A percentile compares a stretch with the other conserved stretches of the same genome.
These are phyloP conservation scores for Oleoguttula mirabilis DNA, from an alignment of 495 filamentous ascomycete species.

Conservation along the genomic window DNA sequence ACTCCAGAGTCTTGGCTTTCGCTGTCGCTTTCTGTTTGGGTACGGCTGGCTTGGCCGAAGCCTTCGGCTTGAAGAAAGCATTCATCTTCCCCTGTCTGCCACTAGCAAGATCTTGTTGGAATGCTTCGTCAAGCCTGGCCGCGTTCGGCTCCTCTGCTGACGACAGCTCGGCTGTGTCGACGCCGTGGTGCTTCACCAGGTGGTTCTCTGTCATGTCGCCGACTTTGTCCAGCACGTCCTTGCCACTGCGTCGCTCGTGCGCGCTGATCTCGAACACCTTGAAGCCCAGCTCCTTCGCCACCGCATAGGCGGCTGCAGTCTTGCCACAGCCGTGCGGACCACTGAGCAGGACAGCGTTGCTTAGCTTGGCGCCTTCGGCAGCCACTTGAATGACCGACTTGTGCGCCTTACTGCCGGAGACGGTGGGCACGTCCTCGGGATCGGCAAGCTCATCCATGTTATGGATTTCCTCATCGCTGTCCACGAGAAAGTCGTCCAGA, in stretches of 20 bases:
- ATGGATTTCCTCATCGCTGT: constrained; percentile 66
- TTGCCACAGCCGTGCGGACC: constrained; percentile 89
- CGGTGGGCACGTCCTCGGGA: constrained; percentile 43
- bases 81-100: constrained; percentile 66
- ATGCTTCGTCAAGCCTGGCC: constrained; percentile 12
- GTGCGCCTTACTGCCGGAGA: constrained; percentile 28
- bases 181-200: constrained; percentile 52
- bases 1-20: constrained; percentile 14
- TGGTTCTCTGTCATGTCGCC: constrained; percentile 97
- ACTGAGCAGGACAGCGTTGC: constrained; percentile 67
- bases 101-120: constrained; percentile 44
- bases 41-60: constrained; percentile 16
- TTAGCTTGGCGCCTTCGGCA: constrained; percentile 34
- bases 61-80: constrained; percentile 57
- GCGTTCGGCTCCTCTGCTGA: constrained; percentile 24
- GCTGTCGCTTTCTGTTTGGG: constrained; percentile 1
- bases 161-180: constrained; percentile 11
- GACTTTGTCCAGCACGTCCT: constrained; percentile 81
- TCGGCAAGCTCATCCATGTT: constrained; percentile 65
- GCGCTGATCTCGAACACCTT: constrained; percentile 93
- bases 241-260: constrained; percentile 68
- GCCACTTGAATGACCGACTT: constrained; percentile 55
- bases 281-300: constrained; percentile 89
- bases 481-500: constrained; percentile 75
- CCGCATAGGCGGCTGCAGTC: constrained; percentile 82